Conservation (phyloP, 768 basidiomycete species). For the Nidularia pulvinata region DNA sequence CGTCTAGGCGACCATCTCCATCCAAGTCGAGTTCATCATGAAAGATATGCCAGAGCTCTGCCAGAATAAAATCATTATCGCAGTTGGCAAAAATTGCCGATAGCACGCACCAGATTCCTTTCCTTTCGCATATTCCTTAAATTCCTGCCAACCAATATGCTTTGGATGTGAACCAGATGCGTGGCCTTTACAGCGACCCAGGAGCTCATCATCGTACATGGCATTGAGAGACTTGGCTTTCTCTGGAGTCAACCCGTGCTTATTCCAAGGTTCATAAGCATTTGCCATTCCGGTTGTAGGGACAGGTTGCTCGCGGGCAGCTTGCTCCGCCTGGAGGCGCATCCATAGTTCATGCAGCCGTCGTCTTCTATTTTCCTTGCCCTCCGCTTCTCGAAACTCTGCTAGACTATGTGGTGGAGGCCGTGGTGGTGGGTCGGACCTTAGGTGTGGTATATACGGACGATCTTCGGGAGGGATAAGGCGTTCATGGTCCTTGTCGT, state of each 20-base stretch:
- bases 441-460: conserved; percentile 57
- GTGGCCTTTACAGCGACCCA: conserved; percentile 50
- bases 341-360: conserved; percentile 67
- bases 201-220: conserved; percentile 79
- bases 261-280: neutral
- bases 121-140: conserved; percentile 71
- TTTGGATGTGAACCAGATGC: conserved; percentile 34
- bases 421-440: conserved; percentile 48
- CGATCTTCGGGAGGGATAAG: conserved; percentile 52
- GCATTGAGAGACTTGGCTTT: conserved; percentile 62
- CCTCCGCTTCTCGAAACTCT: conserved; percentile 68
- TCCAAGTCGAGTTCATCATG: conserved; percentile 91
- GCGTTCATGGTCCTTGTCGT: conserved; percentile 15
- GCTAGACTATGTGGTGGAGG: conserved; percentile 48
- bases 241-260: conserved; percentile 47
- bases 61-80: conserved; percentile 6
- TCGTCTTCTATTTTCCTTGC: conserved; percentile 56
- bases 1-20: conserved; percentile 81
- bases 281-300: neutral
- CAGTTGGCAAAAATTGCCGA: neutral
- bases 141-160: conserved; percentile 69
- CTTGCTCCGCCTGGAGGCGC: conserved; percentile 37
- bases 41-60: conserved; percentile 92
- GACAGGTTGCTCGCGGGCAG: conserved; percentile 3
- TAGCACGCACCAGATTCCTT: conserved; percentile 75